Evolutionary conservation across 2,329 filamentous ascomycete genomes (phyloP).

Genomic region (Fulvia fulva): DNA sequence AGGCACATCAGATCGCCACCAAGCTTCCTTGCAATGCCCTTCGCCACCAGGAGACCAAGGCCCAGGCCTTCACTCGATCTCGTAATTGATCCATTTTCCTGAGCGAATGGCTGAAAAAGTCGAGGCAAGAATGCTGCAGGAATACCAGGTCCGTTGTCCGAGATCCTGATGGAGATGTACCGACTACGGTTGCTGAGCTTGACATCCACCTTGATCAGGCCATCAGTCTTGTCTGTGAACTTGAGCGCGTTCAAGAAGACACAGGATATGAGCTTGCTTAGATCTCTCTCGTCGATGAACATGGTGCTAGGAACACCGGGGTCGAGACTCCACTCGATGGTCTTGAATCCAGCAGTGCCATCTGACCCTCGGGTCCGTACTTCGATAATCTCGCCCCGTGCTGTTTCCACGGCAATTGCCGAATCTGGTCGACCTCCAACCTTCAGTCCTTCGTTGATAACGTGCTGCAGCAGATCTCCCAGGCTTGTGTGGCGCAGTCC

Average conservation of each 20-base stretch:
- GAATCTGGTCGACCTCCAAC: constrained; percentile 52
- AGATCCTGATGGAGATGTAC: constrained; percentile 58
- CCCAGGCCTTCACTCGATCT: constrained; percentile 65
- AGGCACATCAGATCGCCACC: constrained; percentile 64
- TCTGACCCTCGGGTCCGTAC: constrained; percentile 43
- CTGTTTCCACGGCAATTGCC: constrained; percentile 45
- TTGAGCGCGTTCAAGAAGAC: constrained; percentile 66
- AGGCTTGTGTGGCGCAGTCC: constrained; percentile 47
- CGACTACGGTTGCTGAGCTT: constrained; percentile 46
- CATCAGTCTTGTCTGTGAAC: constrained; percentile 58
- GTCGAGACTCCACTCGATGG: constrained; percentile 50
- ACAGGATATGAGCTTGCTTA: constrained; percentile 61
- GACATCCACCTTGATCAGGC: constrained; percentile 55
- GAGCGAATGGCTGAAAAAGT: constrained; percentile 66
- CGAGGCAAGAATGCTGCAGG: constrained; percentile 61
- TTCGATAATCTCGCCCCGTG: constrained; percentile 48
- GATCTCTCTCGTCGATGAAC: constrained; percentile 59
- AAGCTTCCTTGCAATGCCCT: constrained; percentile 64
- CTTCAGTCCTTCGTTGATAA: constrained; percentile 51
- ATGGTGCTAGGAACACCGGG: constrained; percentile 51
- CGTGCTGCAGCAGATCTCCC: constrained; percentile 48
- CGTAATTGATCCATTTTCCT: constrained; percentile 65
- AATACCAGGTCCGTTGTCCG: constrained; percentile 66
- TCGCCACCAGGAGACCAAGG: constrained; percentile 67
- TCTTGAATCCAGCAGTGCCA: constrained; percentile 44